Evolutionary conservation across 1,284 basidiomycete species (phyloP).

Genomic region (Rhizoctonia solani): DNA sequence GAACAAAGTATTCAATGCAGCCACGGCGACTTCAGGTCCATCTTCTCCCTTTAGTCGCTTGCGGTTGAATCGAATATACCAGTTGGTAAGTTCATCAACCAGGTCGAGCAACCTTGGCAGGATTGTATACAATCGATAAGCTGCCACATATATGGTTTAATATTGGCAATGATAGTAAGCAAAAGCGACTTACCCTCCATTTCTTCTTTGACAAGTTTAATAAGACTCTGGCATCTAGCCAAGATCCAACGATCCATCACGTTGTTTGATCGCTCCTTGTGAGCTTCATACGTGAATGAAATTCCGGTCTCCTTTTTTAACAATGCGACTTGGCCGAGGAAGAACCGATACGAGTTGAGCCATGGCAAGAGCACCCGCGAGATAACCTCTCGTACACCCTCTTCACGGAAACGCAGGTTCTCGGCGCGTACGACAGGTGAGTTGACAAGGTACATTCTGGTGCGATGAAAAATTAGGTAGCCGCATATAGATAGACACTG

Average conservation of each 20-base stretch:
- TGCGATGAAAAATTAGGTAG: constrained; percentile 5
- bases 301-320: constrained; percentile 81
- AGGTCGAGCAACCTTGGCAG: constrained; percentile 92
- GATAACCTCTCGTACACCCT: constrained; percentile 96
- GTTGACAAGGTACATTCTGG: constrained; percentile 97
- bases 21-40: constrained; percentile 83
- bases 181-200: constrained; percentile 68
- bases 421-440: constrained; percentile 98
- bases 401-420: constrained; percentile 97
- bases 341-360: constrained; percentile 99
- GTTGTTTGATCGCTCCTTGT: constrained; percentile 84
- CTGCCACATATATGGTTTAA: constrained; percentile 40
- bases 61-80: constrained; percentile 99
- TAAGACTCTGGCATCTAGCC: constrained; percentile 94
- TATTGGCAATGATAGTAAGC: background rate
- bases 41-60: constrained; percentile 95
- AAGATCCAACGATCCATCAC: constrained; percentile 99
- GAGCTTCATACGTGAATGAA: constrained; percentile 86
- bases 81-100: constrained; percentile 97
- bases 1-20: constrained; percentile 94
- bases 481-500: background rate
- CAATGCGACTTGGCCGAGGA: constrained; percentile 92
- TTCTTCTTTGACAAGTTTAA: constrained; percentile 88
- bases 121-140: constrained; percentile 98
- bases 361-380: constrained; percentile 96